Base-by-base conservation (phyloP, 202 grass and related monocot genomes). In the Brachypodium distachyon region DNA sequence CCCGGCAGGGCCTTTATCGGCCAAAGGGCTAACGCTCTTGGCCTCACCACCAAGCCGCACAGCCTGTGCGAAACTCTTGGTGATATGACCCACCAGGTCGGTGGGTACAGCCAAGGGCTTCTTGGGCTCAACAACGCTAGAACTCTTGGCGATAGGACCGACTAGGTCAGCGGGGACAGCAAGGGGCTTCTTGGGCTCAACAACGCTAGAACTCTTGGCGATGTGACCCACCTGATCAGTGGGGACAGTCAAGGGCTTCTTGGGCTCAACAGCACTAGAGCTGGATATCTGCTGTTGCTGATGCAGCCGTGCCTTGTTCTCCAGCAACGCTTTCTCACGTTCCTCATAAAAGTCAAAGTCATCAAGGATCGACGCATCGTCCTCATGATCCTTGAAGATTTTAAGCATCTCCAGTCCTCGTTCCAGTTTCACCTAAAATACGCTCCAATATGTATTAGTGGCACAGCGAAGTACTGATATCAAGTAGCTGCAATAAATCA, bases 331-430 rank as follows among this genome's bases (percentile, higher is more conserved):
- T 77, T 88, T 98, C 89, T 98, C 95, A 42, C 91, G 81, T 50
- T 98, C 86, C 84, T 97, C 94, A 7, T 95, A 98, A 33, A 94
- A 98, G 29, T 87, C 85, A 43, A 92, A 98, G 67, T 98, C 95
- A 18, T 98, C 95, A 40, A 98, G 87, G 46, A 98, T 84, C 19
- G 89, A 93, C 2, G 59, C 76, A 8, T 92, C 89, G 51, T 87
- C 87, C 31, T 95, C 87, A 37, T 98, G 91, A 41, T 87, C 86
- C 80, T 89, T 90, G 62, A 92, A 90, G 74, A 98, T 98, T 47
- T 66, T 85, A 44, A 98, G 36, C 70, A 95, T 98, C 91, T 98
- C 96, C 19, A 92, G 22, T 22, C 96, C 91, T 81, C 95, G 96
- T 64, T 98, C 91, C 72, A 98, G 70, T 79, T 93, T 98, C 27